phyloP scores from a whole-genome alignment of 2,329 filamentous ascomycete genomes.

The Xylaria sp. region DNA sequence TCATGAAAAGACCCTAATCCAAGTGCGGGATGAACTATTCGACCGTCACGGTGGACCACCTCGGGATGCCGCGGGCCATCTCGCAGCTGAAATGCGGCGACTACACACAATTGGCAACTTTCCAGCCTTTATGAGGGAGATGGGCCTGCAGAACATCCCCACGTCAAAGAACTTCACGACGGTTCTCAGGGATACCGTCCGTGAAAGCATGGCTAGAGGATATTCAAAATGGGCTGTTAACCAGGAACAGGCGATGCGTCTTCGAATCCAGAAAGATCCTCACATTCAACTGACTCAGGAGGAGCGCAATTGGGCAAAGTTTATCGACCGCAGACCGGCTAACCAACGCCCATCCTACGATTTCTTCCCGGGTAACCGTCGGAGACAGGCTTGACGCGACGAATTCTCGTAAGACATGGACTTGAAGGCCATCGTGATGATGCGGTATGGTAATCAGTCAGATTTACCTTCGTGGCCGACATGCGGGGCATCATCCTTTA shows the following conservation, averaged over 20 bases:
- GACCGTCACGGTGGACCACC: slow-evolving; percentile 59
- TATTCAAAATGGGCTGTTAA: slow-evolving; percentile 49
- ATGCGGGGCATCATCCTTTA: not conserved
- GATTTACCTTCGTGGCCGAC: not conserved
- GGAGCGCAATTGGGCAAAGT: not conserved
- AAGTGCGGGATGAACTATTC: slow-evolving; percentile 60
- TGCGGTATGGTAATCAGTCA: not conserved
- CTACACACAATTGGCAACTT: slow-evolving; percentile 58
- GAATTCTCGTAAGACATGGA: not conserved
- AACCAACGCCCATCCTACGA: not conserved
- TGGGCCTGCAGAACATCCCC: slow-evolving; percentile 53
- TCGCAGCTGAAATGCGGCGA: slow-evolving; percentile 57
- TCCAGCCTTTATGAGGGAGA: slow-evolving; percentile 55
- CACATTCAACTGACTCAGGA: slow-evolving; percentile 29
- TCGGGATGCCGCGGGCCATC: slow-evolving; percentile 51
- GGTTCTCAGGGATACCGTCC: slow-evolving; percentile 52
- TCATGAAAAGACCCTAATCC: slow-evolving; percentile 50
- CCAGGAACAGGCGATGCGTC: slow-evolving; percentile 34
- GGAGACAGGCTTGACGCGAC: not conserved
- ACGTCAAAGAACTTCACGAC: slow-evolving; percentile 47
- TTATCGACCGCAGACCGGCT: not conserved
- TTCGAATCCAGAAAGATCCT: slow-evolving; percentile 41
- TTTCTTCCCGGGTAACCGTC: slow-evolving; percentile 17
- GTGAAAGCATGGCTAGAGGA: slow-evolving; percentile 49
- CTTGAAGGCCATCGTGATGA: not conserved